Evolutionary conservation across 495 filamentous ascomycete species (phyloP).

Genomic region (Polyplosphaeria fusca): DNA sequence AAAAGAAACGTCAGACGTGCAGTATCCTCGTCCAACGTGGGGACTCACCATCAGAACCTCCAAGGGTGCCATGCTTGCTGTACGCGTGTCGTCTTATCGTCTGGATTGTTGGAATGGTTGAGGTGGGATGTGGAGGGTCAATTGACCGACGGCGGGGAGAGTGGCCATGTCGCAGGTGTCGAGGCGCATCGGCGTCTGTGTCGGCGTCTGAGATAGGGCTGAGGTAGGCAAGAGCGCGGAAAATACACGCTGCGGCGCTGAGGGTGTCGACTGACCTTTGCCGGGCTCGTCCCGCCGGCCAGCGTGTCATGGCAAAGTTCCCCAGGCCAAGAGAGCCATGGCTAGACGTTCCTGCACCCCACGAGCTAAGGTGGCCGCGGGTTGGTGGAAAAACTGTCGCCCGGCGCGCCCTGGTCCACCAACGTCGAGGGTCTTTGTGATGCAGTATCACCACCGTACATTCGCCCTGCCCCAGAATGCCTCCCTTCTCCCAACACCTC

Average conservation of each 20-base stretch:
- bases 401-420: not conserved
- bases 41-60: slow-evolving; percentile 79
- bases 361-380: not conserved
- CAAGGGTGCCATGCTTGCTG: slow-evolving; percentile 61
- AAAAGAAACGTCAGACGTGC: slow-evolving; percentile 5
- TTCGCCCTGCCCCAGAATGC: slow-evolving; percentile 19
- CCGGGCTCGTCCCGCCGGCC: slow-evolving; percentile 11
- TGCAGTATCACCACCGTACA: slow-evolving; percentile 20
- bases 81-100: not conserved
- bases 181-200: slow-evolving; percentile 3
- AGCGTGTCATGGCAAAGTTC: slow-evolving; percentile 2
- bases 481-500: slow-evolving; percentile 3
- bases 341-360: slow-evolving; percentile 11
- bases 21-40: slow-evolving; percentile 2
- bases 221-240: not conserved
- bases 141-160: not conserved
- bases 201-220: slow-evolving; percentile 6
- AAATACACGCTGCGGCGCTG: not conserved
- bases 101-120: not conserved
- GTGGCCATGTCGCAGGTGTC: not conserved
- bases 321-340: slow-evolving; percentile 18
- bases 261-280: slow-evolving; percentile 4
- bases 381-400: slow-evolving; percentile 23
- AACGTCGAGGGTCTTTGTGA: slow-evolving; percentile 3
- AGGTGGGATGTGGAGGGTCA: not conserved